These are phyloP conservation scores for Camelina neglecta DNA, from an alignment of 345 rosid species.

Conservation along the genomic window DNA sequence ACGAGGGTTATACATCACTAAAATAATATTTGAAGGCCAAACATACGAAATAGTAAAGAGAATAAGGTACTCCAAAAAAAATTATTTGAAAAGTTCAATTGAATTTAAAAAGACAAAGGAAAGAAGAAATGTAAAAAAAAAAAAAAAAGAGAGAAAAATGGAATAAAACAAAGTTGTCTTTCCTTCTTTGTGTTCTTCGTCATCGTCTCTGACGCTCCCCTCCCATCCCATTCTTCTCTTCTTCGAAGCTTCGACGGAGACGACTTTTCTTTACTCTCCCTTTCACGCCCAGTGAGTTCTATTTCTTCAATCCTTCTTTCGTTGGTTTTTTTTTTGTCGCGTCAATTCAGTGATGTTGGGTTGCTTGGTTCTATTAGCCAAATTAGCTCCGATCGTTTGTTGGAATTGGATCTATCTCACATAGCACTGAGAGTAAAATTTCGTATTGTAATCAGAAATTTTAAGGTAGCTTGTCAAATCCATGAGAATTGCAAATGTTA, in stretches of 20 bases:
- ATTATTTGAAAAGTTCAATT: not conserved
- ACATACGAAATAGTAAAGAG: too few species aligned
- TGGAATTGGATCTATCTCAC: constrained; percentile 27
- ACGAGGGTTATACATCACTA: too few species aligned
- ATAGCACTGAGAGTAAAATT: not conserved
- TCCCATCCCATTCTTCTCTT: constrained; percentile 30
- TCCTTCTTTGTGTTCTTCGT: constrained; percentile 36
- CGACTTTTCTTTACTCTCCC: constrained; percentile 23
- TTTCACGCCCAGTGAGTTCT: constrained; percentile 33
- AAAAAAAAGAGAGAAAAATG: not conserved
- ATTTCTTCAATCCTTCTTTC: constrained; percentile 6
- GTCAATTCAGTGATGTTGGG: constrained; percentile 25
- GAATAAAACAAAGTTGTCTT: constrained; percentile 22
- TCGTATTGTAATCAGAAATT: not conserved
- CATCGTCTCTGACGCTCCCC: constrained; percentile 28
- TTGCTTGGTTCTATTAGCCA: constrained; percentile 16
- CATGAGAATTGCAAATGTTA: constrained; percentile 4
- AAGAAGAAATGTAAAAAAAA: not conserved
- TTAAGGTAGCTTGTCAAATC: not conserved
- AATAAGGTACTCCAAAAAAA: not conserved
- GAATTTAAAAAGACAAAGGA: constrained; percentile 10
- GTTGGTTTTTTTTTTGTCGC: not conserved
- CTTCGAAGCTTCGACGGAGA: constrained; percentile 35
- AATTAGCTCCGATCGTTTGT: constrained; percentile 8
- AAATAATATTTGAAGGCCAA: too few species aligned